A percentile compares a stretch with the other conserved stretches of the same genome.
Evolutionary conservation across 2,329 filamentous ascomycete genomes (phyloP).

Genomic region (Penicillium sp.): DNA sequence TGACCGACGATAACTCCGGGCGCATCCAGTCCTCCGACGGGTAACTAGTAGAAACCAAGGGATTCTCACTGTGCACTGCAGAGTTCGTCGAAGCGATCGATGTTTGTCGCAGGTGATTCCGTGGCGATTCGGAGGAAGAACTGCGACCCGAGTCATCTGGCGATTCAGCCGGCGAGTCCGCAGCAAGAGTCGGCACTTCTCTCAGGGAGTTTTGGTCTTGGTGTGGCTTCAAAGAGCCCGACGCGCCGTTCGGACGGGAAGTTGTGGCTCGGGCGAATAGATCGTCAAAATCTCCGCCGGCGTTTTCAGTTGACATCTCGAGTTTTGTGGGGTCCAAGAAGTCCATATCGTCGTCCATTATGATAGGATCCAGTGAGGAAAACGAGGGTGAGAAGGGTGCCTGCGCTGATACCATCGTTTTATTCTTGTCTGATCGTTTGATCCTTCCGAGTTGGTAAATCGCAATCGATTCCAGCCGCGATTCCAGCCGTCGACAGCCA

Average conservation of each 20-base stretch:
- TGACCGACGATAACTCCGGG: slow-evolving; percentile 33
- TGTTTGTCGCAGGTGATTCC: slow-evolving; percentile 39
- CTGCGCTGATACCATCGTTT: slow-evolving; percentile 37
- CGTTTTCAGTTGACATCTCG: slow-evolving; percentile 34
- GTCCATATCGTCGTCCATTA: slow-evolving; percentile 44
- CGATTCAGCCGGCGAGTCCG: slow-evolving; percentile 45
- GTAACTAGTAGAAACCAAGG: slow-evolving; percentile 34
- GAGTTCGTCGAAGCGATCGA: slow-evolving; percentile 42
- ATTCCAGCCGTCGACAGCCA: slow-evolving; percentile 12
- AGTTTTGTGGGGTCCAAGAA: slow-evolving; percentile 40
- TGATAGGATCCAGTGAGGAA: slow-evolving; percentile 39
- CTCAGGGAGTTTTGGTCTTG: slow-evolving; percentile 33
- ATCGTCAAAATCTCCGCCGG: slow-evolving; percentile 43
- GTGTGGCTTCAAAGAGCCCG: slow-evolving; percentile 29
- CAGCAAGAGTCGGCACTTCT: slow-evolving; percentile 30
- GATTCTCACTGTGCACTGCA: slow-evolving; percentile 36
- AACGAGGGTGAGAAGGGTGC: slow-evolving; percentile 36
- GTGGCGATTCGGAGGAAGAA: slow-evolving; percentile 43
- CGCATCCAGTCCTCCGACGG: slow-evolving; percentile 38
- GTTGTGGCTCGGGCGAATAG: slow-evolving; percentile 37
- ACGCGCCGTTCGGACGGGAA: slow-evolving; percentile 26
- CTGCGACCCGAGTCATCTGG: slow-evolving; percentile 42
- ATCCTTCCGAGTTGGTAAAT: background rate
- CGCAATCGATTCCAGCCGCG: background rate
- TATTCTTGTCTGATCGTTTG: background rate